Base-by-base conservation (phyloP, 2,329 filamentous ascomycete genomes). In the Plectosphaerella sp. region DNA sequence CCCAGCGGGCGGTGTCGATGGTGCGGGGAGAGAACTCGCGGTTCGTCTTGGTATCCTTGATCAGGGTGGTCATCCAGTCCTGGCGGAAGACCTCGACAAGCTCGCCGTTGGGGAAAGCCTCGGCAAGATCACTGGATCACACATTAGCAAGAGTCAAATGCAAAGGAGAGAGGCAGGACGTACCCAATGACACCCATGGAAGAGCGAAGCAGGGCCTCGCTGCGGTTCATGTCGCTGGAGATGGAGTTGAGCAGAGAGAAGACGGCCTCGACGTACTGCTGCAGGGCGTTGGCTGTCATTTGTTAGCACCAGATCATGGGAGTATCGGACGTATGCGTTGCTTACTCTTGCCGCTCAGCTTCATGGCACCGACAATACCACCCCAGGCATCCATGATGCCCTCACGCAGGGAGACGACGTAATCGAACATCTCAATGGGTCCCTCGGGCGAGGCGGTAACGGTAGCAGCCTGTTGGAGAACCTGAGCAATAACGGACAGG, bases 341-440 rank as follows among this genome's bases (percentile, higher is more conserved):
- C 84, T 70, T 71, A 88, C 87, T 85, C 77, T 93, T 93, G 64
- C 76, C 77, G 64, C 87, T 89, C 49, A 80, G 74, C 77, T 94
- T 96, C 87, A 97, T 91, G 50, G 94, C 91, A 68, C 93, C 86
- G 66, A 99, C 91, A 59, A 96, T 94, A 60, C 94, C 94, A 63
- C 92, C 91, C 92, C 95, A 99, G 35, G 94, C 94, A 78, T 99
- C 94, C 87, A 97, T 96, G 60, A 99, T 97, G 61, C 93, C 94
- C 68, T 99, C 95, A 50, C 94, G 87, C 47, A 99, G 81, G 18
- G 92, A 96, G 58, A 96, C 84, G 61, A 99, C 87, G 67, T 99
- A 99, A 72, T 97, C 93, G 53, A 92, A 87, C 88, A 97, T 96
- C 72, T 99, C 94, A 62, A 92, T 94, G 48, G 88, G 89, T 54